Base-by-base conservation (phyloP, 371 early-diverging fungal species). In the Conidiobolus incongruus region DNA sequence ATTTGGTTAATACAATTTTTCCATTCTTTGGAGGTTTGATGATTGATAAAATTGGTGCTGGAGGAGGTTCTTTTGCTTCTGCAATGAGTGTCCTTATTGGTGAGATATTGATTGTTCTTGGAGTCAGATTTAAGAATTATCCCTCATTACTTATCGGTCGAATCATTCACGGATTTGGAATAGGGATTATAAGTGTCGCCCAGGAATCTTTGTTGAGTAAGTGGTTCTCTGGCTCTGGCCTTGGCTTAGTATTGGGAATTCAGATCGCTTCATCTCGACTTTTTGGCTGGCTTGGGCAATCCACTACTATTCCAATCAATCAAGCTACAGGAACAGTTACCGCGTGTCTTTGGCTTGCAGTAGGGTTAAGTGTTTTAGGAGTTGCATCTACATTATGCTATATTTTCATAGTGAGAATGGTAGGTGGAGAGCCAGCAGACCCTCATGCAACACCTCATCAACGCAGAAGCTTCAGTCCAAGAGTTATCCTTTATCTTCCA, bases 211-310 rank as follows among this genome's bases (percentile, higher is more conserved):
- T 42, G 2, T 28, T 42, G 1, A n/a, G 28, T 11, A n/a, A 42
- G 19, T 42, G 43, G 43, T 42, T 42, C 32, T 11, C 22, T 5
- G 43, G 43, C 4, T 28, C 23, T n/a, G 51, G 53, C 31, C 45
- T 62, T 3, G 53, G 60, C 5, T 35, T 59, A 17, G 58, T 54
- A 19, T 56, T 65, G 32, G 62, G 66, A 47, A 46, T 67, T 21
- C 71, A 69, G 39, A 58, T 70, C 7, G 63, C 65, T 15, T 56
- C 62, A 45, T 62, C 66, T 44, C 60, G 66, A 22, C 47, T 69
- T 1, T 52, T 65, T 12, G 54, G 59, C 15, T 66, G 66, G 35
- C 41, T 70, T n/a, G 66, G 64, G 19, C 65, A 59, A 19, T 31
- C 43, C 4, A 42, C 43, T n/a, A 32, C 28, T 13, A 33, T 42